Evolutionary conservation across 768 basidiomycete species (phyloP), one percentile per base, ranked within the genome.

Genomic region (Xerocomellus amylosporus): DNA sequence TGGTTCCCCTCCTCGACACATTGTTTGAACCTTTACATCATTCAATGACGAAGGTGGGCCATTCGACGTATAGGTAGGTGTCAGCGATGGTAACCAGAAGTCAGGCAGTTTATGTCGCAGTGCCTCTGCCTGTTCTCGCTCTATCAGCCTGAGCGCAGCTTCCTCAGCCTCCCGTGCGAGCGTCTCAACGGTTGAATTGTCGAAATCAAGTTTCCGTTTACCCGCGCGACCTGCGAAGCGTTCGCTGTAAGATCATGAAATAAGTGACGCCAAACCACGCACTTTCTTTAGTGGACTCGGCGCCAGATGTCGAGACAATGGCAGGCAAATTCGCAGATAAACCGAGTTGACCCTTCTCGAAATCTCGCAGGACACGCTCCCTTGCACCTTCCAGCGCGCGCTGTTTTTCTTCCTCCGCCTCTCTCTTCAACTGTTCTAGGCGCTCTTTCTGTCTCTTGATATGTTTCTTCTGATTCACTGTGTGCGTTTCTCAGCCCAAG

Each of bases 51-150:
- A 78, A 2, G 86, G 86, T 10, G 77, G 79, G 0, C 84, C 84
- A 46, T 66, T 77, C 31, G 88, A 77, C 22, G 81, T 74, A 71
- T 89, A 83, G 42, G 81, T 95, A 0, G 95, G 95, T 0, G 95
- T 94, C 24, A 98, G 73, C 0, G 90, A 93, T 3, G 94, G 94
- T 37, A 99, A 77, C 97, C 97, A 99, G 69, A 97, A 99, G 64
- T 97, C 94, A 2, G 97, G 94, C 3, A 98, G 80, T 70, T 98
- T 97, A 55, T 84, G 81, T 55, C 87, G 90, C 53, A 96, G 74
- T 4, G 87, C 81, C 58, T 93, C 93, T 0, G 88, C 87, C 60
- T 91, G 89, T 68, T 97, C 93, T 33, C 79, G 78, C 65, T 93
- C 90, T 44, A 98, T 92, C 63, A 87, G 75, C 31, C 79, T 79